Evolutionary conservation across 345 rosid species (phyloP).

Genomic region (Boechera stricta): DNA sequence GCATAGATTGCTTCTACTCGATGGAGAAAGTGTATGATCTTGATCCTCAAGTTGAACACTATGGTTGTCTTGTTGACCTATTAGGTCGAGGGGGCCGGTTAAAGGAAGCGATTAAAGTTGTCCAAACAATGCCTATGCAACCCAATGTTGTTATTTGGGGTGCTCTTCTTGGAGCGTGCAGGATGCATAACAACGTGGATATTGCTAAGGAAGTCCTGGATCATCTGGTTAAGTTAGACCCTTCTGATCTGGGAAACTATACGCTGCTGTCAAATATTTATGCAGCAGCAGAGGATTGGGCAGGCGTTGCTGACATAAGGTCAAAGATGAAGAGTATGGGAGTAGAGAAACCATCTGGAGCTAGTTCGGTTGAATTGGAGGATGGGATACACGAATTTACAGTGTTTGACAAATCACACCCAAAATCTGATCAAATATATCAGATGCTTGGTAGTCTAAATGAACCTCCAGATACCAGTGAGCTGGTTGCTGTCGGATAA

Average conservation of each 20-base stretch:
- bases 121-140: slow-evolving; percentile 71
- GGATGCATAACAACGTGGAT: slow-evolving; percentile 59
- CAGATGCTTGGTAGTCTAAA: slow-evolving; percentile 57
- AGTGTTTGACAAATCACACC: slow-evolving; percentile 66
- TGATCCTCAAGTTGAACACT: slow-evolving; percentile 79
- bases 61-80: slow-evolving; percentile 87
- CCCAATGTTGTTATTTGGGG: slow-evolving; percentile 88
- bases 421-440: slow-evolving; percentile 63
- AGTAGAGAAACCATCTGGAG: slow-evolving; percentile 68
- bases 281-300: slow-evolving; percentile 74
- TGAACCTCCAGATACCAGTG: slow-evolving; percentile 44
- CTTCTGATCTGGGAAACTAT: slow-evolving; percentile 64
- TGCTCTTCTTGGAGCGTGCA: slow-evolving; percentile 80
- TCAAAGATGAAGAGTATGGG: slow-evolving; percentile 62
- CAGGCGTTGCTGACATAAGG: slow-evolving; percentile 68
- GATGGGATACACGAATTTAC: slow-evolving; percentile 68
- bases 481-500: slow-evolving; percentile 40
- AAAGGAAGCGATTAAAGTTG: slow-evolving; percentile 70
- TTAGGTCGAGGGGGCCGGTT: slow-evolving; percentile 79
- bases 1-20: slow-evolving; percentile 59
- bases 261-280: slow-evolving; percentile 68
- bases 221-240: slow-evolving; percentile 52
- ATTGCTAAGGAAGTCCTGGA: slow-evolving; percentile 63
- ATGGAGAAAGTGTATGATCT: slow-evolving; percentile 76
- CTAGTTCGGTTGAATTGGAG: slow-evolving; percentile 71